phyloP scores from a whole-genome alignment of 1,139 yeast species.

The Diutina siamensis region DNA sequence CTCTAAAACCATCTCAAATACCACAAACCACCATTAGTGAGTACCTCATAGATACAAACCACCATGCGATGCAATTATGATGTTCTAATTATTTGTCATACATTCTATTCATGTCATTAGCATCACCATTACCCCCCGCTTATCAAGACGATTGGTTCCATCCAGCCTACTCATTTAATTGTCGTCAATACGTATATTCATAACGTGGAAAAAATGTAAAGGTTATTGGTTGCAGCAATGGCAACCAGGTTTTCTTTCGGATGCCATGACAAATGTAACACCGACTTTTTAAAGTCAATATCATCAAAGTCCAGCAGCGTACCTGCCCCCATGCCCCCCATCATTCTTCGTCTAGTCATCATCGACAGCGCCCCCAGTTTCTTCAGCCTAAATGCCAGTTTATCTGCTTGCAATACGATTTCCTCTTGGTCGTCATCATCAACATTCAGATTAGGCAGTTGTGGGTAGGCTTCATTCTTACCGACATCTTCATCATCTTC shows the following conservation, averaged over 20 bases:
- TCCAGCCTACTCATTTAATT: too few relatives aligned
- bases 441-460: slow-evolving; percentile 26
- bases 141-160: too few relatives aligned
- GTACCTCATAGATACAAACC: too few relatives aligned
- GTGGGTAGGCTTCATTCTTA: slow-evolving; percentile 16
- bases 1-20: too few relatives aligned
- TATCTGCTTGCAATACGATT: slow-evolving; percentile 91
- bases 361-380: slow-evolving; percentile 26
- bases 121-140: too few relatives aligned
- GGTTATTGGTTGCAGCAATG: slow-evolving; percentile 94
- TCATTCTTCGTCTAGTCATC: slow-evolving; percentile 27
- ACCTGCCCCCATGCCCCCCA: slow-evolving; percentile 30
- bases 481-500: slow-evolving; percentile 23
- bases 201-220: slow-evolving; percentile 65
- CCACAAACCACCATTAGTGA: too few relatives aligned
- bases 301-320: slow-evolving; percentile 55
- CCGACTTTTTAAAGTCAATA: slow-evolving; percentile 89
- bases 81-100: too few relatives aligned
- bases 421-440: slow-evolving; percentile 52
- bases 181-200: slow-evolving; percentile 13
- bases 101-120: too few relatives aligned
- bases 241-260: slow-evolving; percentile 95
- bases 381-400: slow-evolving; percentile 85
- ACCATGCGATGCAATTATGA: too few relatives aligned
- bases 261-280: slow-evolving; percentile 96